These are phyloP conservation scores for Cucurbita argyrosperma DNA, from an alignment of 306 rosid genomes.

Conservation along the genomic window DNA sequence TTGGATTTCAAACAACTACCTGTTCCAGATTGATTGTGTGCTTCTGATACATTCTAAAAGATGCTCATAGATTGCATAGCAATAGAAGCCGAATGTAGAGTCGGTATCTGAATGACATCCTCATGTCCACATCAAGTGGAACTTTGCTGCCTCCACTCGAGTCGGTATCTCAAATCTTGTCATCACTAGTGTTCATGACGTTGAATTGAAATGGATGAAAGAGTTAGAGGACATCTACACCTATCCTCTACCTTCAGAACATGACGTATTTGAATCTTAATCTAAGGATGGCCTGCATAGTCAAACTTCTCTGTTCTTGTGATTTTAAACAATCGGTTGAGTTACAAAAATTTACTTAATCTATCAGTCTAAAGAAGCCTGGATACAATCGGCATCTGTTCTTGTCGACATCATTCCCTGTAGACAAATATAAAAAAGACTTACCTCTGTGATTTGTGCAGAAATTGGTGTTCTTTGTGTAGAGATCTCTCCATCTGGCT, in stretches of 20 bases:
- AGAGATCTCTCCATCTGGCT: not conserved
- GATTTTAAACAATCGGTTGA: not conserved
- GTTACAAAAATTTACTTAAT: not conserved
- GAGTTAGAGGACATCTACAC: not conserved
- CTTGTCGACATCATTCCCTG: constrained; percentile 1
- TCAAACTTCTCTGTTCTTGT: not conserved
- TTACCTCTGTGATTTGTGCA: not conserved
- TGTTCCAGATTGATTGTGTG: constrained; percentile 23
- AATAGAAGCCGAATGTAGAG: constrained; percentile 19
- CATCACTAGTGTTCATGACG: constrained; percentile 16
- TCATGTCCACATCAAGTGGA: constrained; percentile 28
- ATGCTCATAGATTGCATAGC: constrained; percentile 27
- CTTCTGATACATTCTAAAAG: constrained; percentile 19
- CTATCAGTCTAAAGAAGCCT: not conserved
- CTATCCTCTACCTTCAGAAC: not conserved
- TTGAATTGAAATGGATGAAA: not conserved
- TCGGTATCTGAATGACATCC: constrained; percentile 4
- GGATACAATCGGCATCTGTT: constrained; percentile 23
- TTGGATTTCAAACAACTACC: constrained; percentile 10
- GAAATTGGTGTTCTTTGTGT: not conserved
- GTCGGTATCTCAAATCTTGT: constrained; percentile 21
- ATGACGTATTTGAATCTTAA: not conserved
- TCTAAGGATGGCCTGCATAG: not conserved
- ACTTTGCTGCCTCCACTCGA: constrained; percentile 7
- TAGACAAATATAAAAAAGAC: not conserved